Evolutionary conservation across 2,329 filamentous ascomycete genomes (phyloP), one percentile per base, ranked within the genome.

Genomic region (Colletotrichum simmondsii): DNA sequence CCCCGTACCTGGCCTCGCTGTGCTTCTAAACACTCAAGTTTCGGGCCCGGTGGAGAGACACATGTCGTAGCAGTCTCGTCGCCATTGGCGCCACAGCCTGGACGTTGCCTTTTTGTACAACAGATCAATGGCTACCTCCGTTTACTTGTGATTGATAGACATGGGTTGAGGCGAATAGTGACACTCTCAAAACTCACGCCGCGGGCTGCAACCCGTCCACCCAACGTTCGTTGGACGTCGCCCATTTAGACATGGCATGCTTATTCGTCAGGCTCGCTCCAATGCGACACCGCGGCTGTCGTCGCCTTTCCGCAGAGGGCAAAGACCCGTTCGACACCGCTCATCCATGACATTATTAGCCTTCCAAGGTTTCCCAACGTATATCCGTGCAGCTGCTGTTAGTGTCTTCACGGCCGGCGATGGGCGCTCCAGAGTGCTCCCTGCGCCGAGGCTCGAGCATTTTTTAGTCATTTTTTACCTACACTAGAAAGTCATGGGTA

Each of bases 101-200:
- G 46, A 57, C 30, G 24, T n/a, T 65, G 37, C 61, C 35, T 53
- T 64, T 19, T 22, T 32, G 49, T 37, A n/a, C 7, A 54, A 30
- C 26, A 37, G 56, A 56, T 12, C 37, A 24, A 57, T 56, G 71
- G 56, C 46, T 61, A 22, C 19, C 56, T 26, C 56, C 56, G 46
- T 71, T 70, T 52, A 73, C 71, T 42, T 71, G 71, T 73, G 71
- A 73, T 73, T 73, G 56, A 70, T 71, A 65, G 71, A 73, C 60
- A 71, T 49, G 67, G 56, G 62, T 26, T 56, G 28, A 35, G 35
- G 54, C 49, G 56, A 42, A 42, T 14, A 7, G 14, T 42, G 37
- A 42, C 37, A 19, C 37, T 42, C 37, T 3, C 37, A 42, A 42
- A 42, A 42, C 37, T 42, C 37, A 19, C 53, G 52, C 64, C 32